These are phyloP conservation scores for Colletotrichum acutatum DNA, from an alignment of 2,329 filamentous ascomycete genomes.

Conservation along the genomic window DNA sequence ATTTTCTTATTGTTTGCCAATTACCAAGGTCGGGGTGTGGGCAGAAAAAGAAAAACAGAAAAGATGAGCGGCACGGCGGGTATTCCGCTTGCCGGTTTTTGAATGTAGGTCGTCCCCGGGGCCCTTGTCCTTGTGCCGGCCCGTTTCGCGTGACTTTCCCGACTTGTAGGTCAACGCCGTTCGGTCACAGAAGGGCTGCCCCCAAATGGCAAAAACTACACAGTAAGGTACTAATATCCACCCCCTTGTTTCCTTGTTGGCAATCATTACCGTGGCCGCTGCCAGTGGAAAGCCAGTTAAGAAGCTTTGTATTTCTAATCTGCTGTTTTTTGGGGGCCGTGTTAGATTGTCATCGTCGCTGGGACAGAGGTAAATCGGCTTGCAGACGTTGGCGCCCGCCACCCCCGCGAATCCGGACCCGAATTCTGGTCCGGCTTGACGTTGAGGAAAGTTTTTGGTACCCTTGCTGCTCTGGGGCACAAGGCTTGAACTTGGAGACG, in stretches of 20 bases:
- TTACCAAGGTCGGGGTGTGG: neutral
- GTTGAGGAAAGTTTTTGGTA: too few species aligned
- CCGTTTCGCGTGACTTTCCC: conserved; percentile 11
- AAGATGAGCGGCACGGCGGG: neutral
- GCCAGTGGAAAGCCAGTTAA: neutral
- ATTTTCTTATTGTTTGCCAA: neutral
- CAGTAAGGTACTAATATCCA: neutral
- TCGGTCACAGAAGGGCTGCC: neutral
- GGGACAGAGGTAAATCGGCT: neutral
- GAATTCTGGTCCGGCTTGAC: neutral
- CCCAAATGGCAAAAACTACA: neutral
- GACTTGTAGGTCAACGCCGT: conserved; percentile 19
- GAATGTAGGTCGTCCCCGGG: neutral
- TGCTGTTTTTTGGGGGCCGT: neutral
- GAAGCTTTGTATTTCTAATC: neutral
- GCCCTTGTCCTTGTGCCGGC: conserved; percentile 8
- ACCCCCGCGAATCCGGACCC: neutral
- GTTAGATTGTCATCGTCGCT: neutral
- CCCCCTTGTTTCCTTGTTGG: conserved; percentile 1
- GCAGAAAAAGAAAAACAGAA: neutral
- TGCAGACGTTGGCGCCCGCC: neutral
- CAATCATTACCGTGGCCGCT: conserved; percentile 11
- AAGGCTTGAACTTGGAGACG: too few species aligned
- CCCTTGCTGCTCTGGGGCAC: too few species aligned
- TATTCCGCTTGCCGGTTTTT: neutral